Percentiles rank a stretch among this genome's conserved stretches.
Evolutionary conservation across 768 basidiomycete genomes (phyloP).

Genomic region (Russula sp.): DNA sequence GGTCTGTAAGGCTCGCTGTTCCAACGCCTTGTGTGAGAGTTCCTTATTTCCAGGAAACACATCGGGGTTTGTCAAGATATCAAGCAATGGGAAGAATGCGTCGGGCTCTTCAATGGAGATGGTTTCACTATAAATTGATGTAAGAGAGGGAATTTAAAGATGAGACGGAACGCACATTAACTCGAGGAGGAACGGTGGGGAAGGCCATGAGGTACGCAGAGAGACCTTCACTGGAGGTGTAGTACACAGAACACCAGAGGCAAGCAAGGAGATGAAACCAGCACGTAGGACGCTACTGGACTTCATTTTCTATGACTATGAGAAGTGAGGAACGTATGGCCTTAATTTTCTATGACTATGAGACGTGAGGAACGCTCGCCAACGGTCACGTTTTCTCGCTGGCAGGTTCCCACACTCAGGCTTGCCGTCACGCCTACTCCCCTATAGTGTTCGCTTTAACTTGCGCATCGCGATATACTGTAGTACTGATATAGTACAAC

Average conservation of each 20-base stretch:
- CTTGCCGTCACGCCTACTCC: too few species aligned
- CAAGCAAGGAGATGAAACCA: slow-evolving; percentile 11
- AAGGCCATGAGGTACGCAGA: slow-evolving; percentile 40
- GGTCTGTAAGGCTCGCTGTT: slow-evolving; percentile 53
- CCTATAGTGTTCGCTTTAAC: too few species aligned
- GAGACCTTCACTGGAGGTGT: slow-evolving; percentile 40
- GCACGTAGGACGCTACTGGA: slow-evolving; percentile 4
- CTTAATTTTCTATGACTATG: slow-evolving; percentile 15
- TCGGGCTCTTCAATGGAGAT: slow-evolving; percentile 67
- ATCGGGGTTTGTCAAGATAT: slow-evolving; percentile 57
- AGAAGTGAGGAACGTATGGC: neutral
- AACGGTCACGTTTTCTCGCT: too few species aligned
- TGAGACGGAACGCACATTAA: slow-evolving; percentile 11
- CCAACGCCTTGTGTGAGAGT: slow-evolving; percentile 49
- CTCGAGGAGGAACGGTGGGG: slow-evolving; percentile 32
- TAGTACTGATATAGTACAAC: too few species aligned
- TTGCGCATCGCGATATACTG: too few species aligned
- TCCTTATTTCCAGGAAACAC: slow-evolving; percentile 38
- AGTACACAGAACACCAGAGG: slow-evolving; percentile 3
- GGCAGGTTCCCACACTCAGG: too few species aligned
- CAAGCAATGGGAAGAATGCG: slow-evolving; percentile 74
- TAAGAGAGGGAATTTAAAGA: neutral
- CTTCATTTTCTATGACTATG: slow-evolving; percentile 16
- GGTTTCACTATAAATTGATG: slow-evolving; percentile 62
- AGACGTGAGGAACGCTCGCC: too few species aligned